phyloP scores from a whole-genome alignment of 2,329 filamentous ascomycete genomes.

The Nothopassalora personata region DNA sequence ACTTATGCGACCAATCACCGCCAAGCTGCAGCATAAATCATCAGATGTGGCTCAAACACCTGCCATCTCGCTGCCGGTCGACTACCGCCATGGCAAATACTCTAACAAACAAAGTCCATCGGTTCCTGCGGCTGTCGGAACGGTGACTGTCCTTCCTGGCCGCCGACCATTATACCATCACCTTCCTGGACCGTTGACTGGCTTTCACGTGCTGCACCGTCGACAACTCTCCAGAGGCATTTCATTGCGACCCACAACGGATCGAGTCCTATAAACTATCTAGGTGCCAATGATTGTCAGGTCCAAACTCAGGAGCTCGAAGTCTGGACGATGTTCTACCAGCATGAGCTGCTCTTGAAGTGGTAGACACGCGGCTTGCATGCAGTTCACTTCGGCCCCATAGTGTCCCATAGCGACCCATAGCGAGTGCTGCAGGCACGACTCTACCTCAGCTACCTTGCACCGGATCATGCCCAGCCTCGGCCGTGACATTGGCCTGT shows the following conservation, averaged over 20 bases:
- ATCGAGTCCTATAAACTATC: not conserved
- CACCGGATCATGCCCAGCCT: not conserved
- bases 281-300: not conserved
- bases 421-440: not conserved
- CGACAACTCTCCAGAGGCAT: not conserved
- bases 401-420: not conserved
- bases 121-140: not conserved
- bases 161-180: not conserved
- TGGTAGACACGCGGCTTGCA: not conserved
- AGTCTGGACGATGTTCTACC: not conserved
- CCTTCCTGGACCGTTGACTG: not conserved
- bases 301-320: not conserved
- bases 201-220: not conserved
- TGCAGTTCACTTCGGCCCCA: not conserved
- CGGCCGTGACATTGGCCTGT: not conserved
- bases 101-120: not conserved
- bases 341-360: not conserved
- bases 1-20: conserved; percentile 1
- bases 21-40: not conserved
- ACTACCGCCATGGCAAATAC: not conserved
- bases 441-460: not conserved
- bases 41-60: not conserved
- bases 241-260: not conserved
- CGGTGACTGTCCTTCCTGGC: not conserved
- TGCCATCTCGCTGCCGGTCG: not conserved